These are phyloP conservation scores for sorghum (Sorghum bicolor) DNA, from an alignment of 176 grass and related monocot species.

Conservation along the genomic window DNA sequence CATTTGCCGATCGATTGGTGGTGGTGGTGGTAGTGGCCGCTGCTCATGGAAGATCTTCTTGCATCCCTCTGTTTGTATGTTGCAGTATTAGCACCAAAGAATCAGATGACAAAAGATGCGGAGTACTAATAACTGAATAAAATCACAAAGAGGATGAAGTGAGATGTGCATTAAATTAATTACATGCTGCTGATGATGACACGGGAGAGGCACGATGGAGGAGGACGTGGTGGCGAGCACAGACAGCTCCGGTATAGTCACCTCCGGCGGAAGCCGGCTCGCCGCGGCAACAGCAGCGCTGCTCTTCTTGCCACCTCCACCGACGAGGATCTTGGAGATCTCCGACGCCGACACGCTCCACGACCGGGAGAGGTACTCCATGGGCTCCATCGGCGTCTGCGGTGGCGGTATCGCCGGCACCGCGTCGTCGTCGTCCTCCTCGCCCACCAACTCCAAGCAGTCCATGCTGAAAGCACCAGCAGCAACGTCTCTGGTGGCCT, in stretches of 20 bases:
- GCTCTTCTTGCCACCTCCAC: conserved; percentile 43
- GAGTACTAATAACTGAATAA: neutral
- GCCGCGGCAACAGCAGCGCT: conserved; percentile 12
- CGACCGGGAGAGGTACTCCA: conserved; percentile 78
- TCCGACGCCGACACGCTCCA: conserved; percentile 87
- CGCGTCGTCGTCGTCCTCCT: conserved; percentile 42
- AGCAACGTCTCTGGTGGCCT: conserved; percentile 30
- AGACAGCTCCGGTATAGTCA: conserved; percentile 55
- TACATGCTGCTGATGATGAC: conserved; percentile 16
- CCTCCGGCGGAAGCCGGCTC: conserved; percentile 47
- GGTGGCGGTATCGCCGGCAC: conserved; percentile 51
- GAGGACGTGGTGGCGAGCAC: conserved; percentile 29
- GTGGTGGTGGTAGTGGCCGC: conserved; percentile 23
- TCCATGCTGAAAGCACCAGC: conserved; percentile 11
- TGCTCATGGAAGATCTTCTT: conserved; percentile 44
- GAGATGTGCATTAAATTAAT: conserved; percentile 40
- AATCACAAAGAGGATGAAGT: neutral
- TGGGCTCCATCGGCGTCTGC: conserved; percentile 75
- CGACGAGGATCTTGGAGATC: conserved; percentile 68
- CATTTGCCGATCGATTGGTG: conserved; percentile 59
- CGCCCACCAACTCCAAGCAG: conserved; percentile 27
- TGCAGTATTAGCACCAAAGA: neutral
- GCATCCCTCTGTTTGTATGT: conserved; percentile 9
- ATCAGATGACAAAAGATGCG: neutral
- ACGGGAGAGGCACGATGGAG: conserved; percentile 28